Evolutionary conservation across 116 monocot species (phyloP), one percentile per base, ranked within the genome.

Genomic region (Trichopus zeylanicus): DNA sequence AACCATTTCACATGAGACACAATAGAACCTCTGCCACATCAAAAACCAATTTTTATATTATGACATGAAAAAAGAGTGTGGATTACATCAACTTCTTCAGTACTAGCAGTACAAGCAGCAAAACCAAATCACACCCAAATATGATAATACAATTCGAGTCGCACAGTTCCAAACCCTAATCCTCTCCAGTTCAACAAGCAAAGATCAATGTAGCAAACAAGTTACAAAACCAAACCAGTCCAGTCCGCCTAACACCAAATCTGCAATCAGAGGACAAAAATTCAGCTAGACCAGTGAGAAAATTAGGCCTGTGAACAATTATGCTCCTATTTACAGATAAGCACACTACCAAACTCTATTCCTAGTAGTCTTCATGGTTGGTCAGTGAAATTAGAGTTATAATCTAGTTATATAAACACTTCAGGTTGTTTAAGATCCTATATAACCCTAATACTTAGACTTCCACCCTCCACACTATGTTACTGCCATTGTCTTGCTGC

Each of bases 401-500:
- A n/a, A n/a, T n/a, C n/a, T n/a, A n/a, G 69, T 54, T 20, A 18
- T 63, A 63, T 63, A 51, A 32, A 63, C 63, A 63, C 20, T 63
- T 63, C 3, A 24, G 34, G 51, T 21, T 25, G n/a, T 29, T 47
- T 63, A 22, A 3, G 23, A 31, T 31, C 32, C 31, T 34, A n/a
- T 28, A 12, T 29, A 13, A 13, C 46, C 20, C 31, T 39, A 26
- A 25, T 58, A 81, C 19, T n/a, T 49, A 49, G 26, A 74, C 77
- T 62, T 77, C 74, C 38, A 75, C 63, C 47, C 72, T 81, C 78
- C 81, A 74, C 26, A 73, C 39, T 29, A 80, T 74, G 26, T 68
- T 85, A 28, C 71, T 74, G 5, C 39, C 53, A 22, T 61, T 31
- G 42, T 42, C 8, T 33, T 33, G 32, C 32, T 33, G 51, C 49